A percentile compares a stretch with the other conserved stretches of the same genome.
These are phyloP conservation scores for Trichosporon sp. DNA, from an alignment of 1,284 basidiomycete genomes.

Conservation along the genomic window DNA sequence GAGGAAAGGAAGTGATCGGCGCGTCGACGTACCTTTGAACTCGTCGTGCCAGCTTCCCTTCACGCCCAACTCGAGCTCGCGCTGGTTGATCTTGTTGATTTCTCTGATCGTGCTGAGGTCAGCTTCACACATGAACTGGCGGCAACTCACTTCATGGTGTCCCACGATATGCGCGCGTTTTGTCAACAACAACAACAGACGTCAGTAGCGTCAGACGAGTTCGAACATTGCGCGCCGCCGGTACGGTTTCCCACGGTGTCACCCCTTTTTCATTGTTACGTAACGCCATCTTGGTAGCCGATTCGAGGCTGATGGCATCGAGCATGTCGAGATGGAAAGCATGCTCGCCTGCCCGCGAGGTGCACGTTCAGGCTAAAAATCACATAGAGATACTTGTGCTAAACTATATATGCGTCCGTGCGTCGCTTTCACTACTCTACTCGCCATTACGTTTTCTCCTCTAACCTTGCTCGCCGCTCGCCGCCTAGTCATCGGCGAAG, in stretches of 20 bases:
- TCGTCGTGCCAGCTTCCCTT: constrained; percentile 93
- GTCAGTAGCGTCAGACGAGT: not conserved
- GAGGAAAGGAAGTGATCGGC: not conserved
- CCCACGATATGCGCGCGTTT: not conserved
- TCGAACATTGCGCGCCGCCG: not conserved
- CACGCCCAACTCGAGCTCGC: constrained; percentile 82
- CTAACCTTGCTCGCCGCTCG: not conserved
- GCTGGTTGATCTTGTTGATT: constrained; percentile 89
- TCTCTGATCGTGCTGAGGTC: constrained; percentile 78
- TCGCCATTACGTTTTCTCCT: no score
- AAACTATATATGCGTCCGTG: not conserved
- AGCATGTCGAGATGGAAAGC: not conserved
- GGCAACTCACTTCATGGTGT: constrained; percentile 36
- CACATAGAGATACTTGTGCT: constrained; percentile 3
- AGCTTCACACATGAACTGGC: constrained; percentile 5
- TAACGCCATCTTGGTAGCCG: not conserved
- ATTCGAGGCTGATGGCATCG: not conserved
- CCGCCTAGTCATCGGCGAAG: constrained; percentile 65
- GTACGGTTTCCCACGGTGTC: not conserved
- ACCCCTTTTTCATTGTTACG: not conserved
- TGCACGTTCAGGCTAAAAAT: not conserved
- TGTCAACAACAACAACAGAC: not conserved
- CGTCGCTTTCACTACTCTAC: not conserved
- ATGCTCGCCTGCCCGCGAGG: no score
- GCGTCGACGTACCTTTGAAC: constrained; percentile 68